Evolutionary conservation across 495 filamentous ascomycete genomes (phyloP).

Genomic region (Hypoxylon lienhwacheense): DNA sequence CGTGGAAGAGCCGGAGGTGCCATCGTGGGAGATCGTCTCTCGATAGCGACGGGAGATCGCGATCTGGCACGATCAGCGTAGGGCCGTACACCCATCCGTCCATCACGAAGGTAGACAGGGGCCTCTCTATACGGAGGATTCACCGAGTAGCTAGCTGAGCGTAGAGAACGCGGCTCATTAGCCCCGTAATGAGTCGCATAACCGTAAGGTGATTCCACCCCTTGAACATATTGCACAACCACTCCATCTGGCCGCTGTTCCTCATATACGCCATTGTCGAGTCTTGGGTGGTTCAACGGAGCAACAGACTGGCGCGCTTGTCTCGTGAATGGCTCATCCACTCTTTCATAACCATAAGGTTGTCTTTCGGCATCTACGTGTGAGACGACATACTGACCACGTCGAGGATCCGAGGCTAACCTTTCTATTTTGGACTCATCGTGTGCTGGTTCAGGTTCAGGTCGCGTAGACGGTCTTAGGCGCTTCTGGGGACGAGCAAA

Average conservation of each 20-base stretch:
- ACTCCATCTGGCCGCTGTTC: constrained; percentile 38
- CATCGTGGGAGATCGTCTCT: constrained; percentile 51
- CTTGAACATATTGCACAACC: constrained; percentile 50
- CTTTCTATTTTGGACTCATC: constrained; percentile 47
- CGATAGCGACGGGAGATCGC: constrained; percentile 58
- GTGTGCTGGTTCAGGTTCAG: constrained; percentile 43
- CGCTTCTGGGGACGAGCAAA: constrained; percentile 55
- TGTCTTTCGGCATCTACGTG: constrained; percentile 25
- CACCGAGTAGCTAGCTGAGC: constrained; percentile 64
- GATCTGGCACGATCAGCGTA: constrained; percentile 59
- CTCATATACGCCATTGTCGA: constrained; percentile 32
- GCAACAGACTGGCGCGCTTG: constrained; percentile 35
- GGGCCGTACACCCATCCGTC: constrained; percentile 49
- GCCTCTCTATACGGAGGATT: constrained; percentile 63
- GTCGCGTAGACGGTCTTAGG: constrained; percentile 54
- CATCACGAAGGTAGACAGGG: constrained; percentile 37
- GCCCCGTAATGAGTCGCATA: constrained; percentile 50
- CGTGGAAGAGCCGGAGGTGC: constrained; percentile 63
- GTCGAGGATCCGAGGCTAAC: constrained; percentile 24
- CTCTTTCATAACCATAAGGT: constrained; percentile 27
- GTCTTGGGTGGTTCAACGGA: constrained; percentile 25
- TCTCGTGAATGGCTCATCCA: constrained; percentile 33
- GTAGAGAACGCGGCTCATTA: constrained; percentile 51
- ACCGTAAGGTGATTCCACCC: constrained; percentile 52
- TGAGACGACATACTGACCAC: constrained; percentile 20